phyloP scores from a whole-genome alignment of 1,284 basidiomycete genomes.

The Ganoderma sinense region DNA sequence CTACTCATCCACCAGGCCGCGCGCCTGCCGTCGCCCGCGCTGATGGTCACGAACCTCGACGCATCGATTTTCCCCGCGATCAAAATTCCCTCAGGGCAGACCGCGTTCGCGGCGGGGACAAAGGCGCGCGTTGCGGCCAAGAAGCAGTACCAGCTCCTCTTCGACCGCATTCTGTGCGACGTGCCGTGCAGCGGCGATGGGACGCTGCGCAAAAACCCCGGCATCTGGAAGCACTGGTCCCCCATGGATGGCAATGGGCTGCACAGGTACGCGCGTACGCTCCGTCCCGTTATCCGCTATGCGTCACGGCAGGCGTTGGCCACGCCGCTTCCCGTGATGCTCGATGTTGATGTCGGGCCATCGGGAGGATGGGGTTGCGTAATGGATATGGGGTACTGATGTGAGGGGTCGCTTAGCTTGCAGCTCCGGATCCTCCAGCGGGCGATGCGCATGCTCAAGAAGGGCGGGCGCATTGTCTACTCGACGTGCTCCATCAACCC shows the following conservation, averaged over 20 bases:
- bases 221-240: conserved; percentile 96
- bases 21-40: conserved; percentile 89
- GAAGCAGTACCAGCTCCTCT: conserved; percentile 64
- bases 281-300: not conserved
- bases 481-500: conserved; percentile 99
- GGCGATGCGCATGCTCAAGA: conserved; percentile 90
- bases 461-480: conserved; percentile 92
- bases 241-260: conserved; percentile 91
- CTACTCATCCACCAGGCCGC: conserved; percentile 98
- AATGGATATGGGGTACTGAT: not conserved
- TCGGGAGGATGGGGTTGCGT: not conserved
- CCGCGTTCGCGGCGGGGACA: conserved; percentile 36
- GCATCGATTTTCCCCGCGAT: conserved; percentile 89
- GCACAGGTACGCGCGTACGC: conserved; percentile 68
- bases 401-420: conserved; percentile 55
- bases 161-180: conserved; percentile 95
- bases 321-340: not conserved
- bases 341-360: not conserved
- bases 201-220: conserved; percentile 93
- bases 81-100: conserved; percentile 54
- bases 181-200: conserved; percentile 99
- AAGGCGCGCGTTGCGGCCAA: conserved; percentile 38
- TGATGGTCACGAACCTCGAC: conserved; percentile 97
- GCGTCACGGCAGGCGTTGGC: not conserved
- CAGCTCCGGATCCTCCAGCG: conserved; percentile 94